Evolutionary conservation across 129 eudicot genomes (phyloP).

Genomic region (Pseudognaphalium luteoalbum): DNA sequence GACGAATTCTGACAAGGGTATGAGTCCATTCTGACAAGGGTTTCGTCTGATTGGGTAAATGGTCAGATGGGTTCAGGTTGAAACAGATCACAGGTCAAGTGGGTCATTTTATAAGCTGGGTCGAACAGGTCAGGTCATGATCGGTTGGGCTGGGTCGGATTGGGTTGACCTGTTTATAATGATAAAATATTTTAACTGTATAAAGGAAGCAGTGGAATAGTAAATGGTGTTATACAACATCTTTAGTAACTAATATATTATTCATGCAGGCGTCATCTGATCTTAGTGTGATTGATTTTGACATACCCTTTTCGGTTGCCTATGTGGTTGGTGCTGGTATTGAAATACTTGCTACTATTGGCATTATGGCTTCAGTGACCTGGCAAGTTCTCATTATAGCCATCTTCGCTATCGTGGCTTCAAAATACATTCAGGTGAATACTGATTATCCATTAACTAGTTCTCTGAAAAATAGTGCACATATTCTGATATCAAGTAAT

Average conservation of each 20-base stretch:
- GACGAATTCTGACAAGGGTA: conserved; percentile 73
- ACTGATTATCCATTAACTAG: conserved; percentile 2
- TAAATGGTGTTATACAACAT: background rate
- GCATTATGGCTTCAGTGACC: conserved; percentile 76
- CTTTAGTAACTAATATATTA: background rate
- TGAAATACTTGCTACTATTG: conserved; percentile 43
- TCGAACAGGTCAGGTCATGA: background rate
- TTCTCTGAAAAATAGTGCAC: background rate
- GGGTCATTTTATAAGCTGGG: background rate
- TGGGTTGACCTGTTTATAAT: background rate
- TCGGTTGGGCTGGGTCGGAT: background rate
- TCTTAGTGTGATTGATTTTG: conserved; percentile 61
- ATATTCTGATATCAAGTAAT: too few relatives aligned
- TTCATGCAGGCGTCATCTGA: conserved; percentile 69
- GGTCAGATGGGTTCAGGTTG: background rate
- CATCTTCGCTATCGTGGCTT: conserved; percentile 43
- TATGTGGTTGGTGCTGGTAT: conserved; percentile 36
- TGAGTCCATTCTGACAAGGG: conserved; percentile 1
- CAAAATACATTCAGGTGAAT: conserved; percentile 62
- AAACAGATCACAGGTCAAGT: background rate
- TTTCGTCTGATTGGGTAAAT: background rate
- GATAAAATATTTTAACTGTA: background rate
- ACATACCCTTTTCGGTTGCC: conserved; percentile 44
- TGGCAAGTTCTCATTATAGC: conserved; percentile 90
- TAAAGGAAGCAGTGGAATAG: background rate